Evolutionary conservation across 2,329 filamentous ascomycete genomes (phyloP).

Genomic region (Botrytis fragariae): DNA sequence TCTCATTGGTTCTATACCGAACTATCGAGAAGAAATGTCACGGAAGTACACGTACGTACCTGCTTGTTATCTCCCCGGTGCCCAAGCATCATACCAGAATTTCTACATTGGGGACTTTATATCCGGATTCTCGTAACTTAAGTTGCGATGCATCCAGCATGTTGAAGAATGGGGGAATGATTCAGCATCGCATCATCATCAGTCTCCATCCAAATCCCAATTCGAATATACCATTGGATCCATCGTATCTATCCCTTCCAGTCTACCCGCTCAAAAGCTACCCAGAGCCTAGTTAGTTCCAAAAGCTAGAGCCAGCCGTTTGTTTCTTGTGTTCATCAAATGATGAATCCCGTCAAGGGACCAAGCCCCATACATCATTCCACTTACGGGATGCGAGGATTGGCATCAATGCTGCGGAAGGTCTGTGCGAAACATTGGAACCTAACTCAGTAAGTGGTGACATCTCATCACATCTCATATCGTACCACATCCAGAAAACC

Average conservation of each 20-base stretch:
- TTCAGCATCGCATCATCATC: background rate
- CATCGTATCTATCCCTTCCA: background rate
- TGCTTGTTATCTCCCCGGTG: background rate
- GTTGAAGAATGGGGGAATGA: background rate
- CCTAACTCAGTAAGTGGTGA: background rate
- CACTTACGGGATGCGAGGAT: background rate
- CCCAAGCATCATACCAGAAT: background rate
- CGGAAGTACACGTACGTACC: background rate
- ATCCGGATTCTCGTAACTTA: background rate
- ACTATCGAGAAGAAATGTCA: background rate
- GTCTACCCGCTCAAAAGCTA: background rate
- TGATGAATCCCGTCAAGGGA: background rate
- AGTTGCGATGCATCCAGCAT: background rate
- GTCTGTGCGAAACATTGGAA: background rate
- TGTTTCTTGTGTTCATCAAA: background rate
- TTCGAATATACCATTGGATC: background rate
- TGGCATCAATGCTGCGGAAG: background rate
- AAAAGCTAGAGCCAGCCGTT: slow-evolving; percentile 5
- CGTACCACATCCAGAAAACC: background rate
- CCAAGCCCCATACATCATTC: background rate
- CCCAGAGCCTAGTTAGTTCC: background rate
- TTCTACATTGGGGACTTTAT: background rate
- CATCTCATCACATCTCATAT: background rate
- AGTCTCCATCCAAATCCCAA: background rate
- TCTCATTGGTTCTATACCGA: background rate